Evolutionary conservation across 1,284 basidiomycete species (phyloP), one percentile per base, ranked within the genome.

Genomic region (Tetrapyrgos nigripes): DNA sequence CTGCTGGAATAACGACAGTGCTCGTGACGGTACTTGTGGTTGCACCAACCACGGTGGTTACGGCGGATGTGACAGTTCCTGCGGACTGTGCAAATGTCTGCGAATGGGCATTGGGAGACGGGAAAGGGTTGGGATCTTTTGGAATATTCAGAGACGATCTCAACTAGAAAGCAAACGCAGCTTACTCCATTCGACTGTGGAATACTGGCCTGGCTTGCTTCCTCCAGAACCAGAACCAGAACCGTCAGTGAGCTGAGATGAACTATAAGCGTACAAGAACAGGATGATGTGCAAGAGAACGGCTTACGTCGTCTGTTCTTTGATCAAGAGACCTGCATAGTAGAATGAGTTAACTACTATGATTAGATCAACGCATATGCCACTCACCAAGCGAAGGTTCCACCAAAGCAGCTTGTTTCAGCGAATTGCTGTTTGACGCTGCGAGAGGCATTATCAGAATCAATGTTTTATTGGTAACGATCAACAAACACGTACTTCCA

Each of bases 381-480:
- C 23, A 46, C 61, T 49, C 58, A 67, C 65, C 65, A 67, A 19
- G 64, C 55, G 44, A 65, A 67, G 5, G 60, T 64, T 8, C 65
- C 65, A 10, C 64, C 62, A 56, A 65, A 65, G 55, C 65, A 67
- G 5, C 50, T 55, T 3, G 33, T 35, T 10, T 27, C 57, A 10
- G 65, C 65, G 28, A 64, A 65, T 17, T 55, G 48, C 4, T 29
- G 53, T 45, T 66, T 65, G 3, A 35, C 53, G 24, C 62, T 64
- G n/a, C n/a, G n/a, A 45, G 10, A 49, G n/a, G 26, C 19, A 21
- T 8, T n/a, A 8, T 9, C 10, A 43, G 40, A 23, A 35, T 46
- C 26, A 23, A 21, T 17, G 14, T 29, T 31, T 24, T 28, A 40
- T 23, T 6, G 17, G 27, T 21, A 23, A 53, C 5, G 11, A n/a